A percentile compares a stretch with the other conserved stretches of the same genome.
Conservation (phyloP, 2,329 filamentous ascomycete species). For the Neonectria sp. region DNA sequence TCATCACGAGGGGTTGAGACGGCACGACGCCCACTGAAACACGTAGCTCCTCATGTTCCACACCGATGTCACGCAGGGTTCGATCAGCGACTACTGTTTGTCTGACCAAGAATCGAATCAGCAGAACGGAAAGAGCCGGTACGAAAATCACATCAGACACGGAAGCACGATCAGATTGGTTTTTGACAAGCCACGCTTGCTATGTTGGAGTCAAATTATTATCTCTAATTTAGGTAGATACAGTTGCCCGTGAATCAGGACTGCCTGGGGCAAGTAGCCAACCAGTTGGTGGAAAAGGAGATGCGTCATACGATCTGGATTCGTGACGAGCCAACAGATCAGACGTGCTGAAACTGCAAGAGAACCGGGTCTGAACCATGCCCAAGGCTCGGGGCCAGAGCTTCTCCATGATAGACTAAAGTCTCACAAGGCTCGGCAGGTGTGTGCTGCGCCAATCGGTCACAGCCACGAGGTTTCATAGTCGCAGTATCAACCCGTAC, state of each 20-base stretch:
- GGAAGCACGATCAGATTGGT: background rate
- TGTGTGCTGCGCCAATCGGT: conserved; percentile 20
- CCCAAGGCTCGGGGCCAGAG: conserved; percentile 18
- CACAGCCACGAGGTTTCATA: conserved; percentile 18
- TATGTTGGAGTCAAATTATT: conserved; percentile 38
- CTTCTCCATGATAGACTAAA: conserved; percentile 7
- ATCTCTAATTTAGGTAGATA: conserved; percentile 39
- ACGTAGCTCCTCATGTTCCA: background rate
- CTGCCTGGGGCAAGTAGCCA: conserved; percentile 5
- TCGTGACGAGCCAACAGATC: conserved; percentile 17
- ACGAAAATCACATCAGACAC: background rate
- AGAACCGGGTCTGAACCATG: conserved; percentile 17
- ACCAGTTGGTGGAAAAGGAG: conserved; percentile 18
- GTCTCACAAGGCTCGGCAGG: background rate
- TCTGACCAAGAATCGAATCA: background rate
- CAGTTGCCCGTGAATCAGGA: conserved; percentile 21
- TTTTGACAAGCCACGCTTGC: conserved; percentile 30
- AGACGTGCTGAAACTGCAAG: conserved; percentile 23
- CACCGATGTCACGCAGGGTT: background rate
- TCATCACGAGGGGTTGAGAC: conserved; percentile 4
- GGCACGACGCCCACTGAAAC: background rate
- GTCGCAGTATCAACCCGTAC: conserved; percentile 22
- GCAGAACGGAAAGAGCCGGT: background rate
- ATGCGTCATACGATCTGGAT: conserved; percentile 26
- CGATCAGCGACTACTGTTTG: background rate